Evolutionary conservation across 768 basidiomycete genomes (phyloP).

Genomic region (Russula virescens): DNA sequence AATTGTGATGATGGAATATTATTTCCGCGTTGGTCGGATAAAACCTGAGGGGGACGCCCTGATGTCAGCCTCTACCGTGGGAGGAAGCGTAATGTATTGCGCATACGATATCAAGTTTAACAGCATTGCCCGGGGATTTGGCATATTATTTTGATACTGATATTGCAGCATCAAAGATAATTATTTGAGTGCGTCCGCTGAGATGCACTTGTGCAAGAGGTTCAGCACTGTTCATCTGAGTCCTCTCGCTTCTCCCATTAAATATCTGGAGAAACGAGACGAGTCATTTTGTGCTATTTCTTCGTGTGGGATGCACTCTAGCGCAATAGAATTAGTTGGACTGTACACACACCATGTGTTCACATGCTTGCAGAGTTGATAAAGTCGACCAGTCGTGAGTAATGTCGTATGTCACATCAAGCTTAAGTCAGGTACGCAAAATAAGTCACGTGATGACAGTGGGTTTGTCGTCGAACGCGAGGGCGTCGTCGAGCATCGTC

Average conservation of each 20-base stretch:
- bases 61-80: not conserved
- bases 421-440: no score
- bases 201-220: not conserved
- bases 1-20: not conserved
- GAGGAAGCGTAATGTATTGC: not conserved
- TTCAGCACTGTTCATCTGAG: no score
- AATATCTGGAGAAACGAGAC: no score
- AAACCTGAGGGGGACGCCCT: not conserved
- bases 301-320: no score
- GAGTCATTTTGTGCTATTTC: no score
- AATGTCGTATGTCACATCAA: no score
- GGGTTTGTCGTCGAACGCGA: not conserved
- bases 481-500: not conserved
- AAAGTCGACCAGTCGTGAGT: no score
- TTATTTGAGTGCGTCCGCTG: not conserved
- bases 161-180: slow-evolving; percentile 1
- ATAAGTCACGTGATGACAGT: not conserved
- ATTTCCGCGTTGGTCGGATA: not conserved
- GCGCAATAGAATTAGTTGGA: no score
- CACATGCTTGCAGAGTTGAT: no score
- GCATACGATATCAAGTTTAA: slow-evolving; percentile 8
- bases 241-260: no score
- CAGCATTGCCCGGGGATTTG: slow-evolving; percentile 20
- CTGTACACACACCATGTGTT: no score
- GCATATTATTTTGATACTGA: slow-evolving; percentile 4